A percentile compares a stretch with the other conserved stretches of the same genome.
Evolutionary conservation across 208 protist species (phyloP).

Genomic region (Leishmania martiniquensis): DNA sequence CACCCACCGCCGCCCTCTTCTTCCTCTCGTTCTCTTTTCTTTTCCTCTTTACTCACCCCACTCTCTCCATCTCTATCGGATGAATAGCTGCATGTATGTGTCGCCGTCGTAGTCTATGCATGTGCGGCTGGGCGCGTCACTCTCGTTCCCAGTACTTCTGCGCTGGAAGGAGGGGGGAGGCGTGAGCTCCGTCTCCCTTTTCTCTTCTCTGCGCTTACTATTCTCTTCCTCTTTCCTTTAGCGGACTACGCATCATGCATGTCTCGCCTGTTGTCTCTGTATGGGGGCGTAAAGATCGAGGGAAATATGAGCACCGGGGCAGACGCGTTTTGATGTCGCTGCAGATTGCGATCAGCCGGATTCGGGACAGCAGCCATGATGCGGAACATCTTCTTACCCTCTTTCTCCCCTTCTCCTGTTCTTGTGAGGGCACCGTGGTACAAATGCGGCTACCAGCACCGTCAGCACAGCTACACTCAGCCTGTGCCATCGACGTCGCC

Average conservation of each 20-base stretch:
- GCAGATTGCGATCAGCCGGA: neutral
- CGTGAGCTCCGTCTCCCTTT: constrained; percentile 6
- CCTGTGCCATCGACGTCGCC: neutral
- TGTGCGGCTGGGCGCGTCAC: neutral
- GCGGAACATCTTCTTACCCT: neutral
- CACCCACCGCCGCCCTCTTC: neutral
- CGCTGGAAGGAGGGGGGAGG: neutral
- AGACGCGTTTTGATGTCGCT: neutral
- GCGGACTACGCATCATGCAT: constrained; percentile 5
- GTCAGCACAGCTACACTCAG: neutral
- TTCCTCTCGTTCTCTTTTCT: neutral
- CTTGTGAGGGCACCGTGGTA: neutral
- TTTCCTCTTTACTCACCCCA: no score
- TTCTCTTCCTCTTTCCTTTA: constrained; percentile 2
- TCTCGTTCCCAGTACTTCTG: no score
- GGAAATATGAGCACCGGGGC: neutral
- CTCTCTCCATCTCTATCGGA: no score
- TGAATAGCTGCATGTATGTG: no score
- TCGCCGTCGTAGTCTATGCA: neutral
- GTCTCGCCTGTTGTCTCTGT: constrained; percentile 6
- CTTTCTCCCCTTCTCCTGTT: neutral
- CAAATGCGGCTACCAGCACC: neutral
- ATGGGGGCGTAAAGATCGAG: neutral
- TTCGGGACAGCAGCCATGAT: neutral
- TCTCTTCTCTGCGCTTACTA: neutral